phyloP scores from a whole-genome alignment of 129 eudicot species.

The Arctium lappa region DNA sequence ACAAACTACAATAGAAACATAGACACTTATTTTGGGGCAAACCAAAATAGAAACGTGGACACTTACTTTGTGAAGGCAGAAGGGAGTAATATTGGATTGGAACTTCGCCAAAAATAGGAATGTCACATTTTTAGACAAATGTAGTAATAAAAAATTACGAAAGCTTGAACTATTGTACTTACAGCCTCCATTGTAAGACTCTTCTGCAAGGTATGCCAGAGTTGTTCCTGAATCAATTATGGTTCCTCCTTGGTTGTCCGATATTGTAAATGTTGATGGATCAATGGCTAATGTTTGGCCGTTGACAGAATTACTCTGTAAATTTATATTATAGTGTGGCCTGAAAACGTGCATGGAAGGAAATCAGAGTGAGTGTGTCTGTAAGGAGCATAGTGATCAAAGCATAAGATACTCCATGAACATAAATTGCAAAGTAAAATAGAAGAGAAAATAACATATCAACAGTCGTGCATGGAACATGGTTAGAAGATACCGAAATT shows the following conservation, averaged over 20 bases:
- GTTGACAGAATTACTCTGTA: constrained; percentile 79
- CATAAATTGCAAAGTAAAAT: not conserved
- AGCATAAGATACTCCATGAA: not conserved
- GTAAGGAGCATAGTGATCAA: not conserved
- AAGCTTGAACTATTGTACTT: constrained; percentile 26
- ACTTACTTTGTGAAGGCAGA: not conserved
- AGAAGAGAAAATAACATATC: not conserved
- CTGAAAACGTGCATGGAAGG: constrained; percentile 38
- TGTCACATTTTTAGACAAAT: not conserved
- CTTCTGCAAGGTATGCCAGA: constrained; percentile 86
- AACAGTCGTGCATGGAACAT: not conserved
- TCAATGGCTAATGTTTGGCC: constrained; percentile 73
- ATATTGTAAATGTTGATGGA: constrained; percentile 65
- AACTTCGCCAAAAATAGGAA: not conserved
- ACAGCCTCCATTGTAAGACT: constrained; percentile 73
- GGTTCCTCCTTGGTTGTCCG: constrained; percentile 79
- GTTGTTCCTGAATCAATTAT: constrained; percentile 98
- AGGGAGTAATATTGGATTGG: not conserved
- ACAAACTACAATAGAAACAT: not conserved
- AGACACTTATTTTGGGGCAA: not conserved
- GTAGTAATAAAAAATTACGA: not conserved
- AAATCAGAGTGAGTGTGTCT: not conserved
- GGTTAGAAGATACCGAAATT: too few relatives aligned
- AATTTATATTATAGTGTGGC: constrained; percentile 87
- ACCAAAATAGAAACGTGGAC: not conserved